These are phyloP conservation scores for Glaciozyma antarctica DNA, from an alignment of 768 basidiomycete genomes.

Conservation along the genomic window DNA sequence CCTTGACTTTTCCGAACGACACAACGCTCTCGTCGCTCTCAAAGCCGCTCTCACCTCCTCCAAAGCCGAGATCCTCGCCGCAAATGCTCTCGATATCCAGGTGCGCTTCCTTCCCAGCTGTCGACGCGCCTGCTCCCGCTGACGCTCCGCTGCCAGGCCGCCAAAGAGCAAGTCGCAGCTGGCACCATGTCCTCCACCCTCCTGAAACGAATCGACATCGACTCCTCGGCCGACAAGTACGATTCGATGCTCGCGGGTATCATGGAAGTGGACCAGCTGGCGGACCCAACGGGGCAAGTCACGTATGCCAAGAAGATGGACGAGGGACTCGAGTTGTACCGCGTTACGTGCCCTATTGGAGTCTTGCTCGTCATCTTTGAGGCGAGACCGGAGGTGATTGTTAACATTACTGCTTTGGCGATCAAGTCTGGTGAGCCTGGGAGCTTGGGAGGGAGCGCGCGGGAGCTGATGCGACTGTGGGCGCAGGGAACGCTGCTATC, in stretches of 20 bases:
- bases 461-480: constrained; percentile 1
- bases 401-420: constrained; percentile 90
- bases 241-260: constrained; percentile 87
- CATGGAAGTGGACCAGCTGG: constrained; percentile 69
- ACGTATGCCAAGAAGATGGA: constrained; percentile 85
- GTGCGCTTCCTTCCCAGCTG: not conserved
- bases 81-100: constrained; percentile 50
- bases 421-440: constrained; percentile 76
- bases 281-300: constrained; percentile 75
- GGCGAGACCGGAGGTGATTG: constrained; percentile 91
- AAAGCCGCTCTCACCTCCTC: constrained; percentile 54
- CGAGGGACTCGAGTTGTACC: constrained; percentile 75
- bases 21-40: constrained; percentile 63
- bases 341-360: constrained; percentile 92
- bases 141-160: constrained; percentile 48
- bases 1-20: constrained; percentile 56
- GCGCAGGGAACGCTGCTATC: constrained; percentile 85
- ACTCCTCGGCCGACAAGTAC: constrained; percentile 69
- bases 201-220: constrained; percentile 69
- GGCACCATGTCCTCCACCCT: constrained; percentile 76
- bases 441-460: not conserved
- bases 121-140: not conserved
- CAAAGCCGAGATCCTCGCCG: constrained; percentile 61
- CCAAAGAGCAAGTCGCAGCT: constrained; percentile 63
- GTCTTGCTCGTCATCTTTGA: constrained; percentile 95